A percentile compares a stretch with the other conserved stretches of the same genome.
Conservation (phyloP, 2,329 filamentous ascomycete genomes). For the Aspergillus flavus region DNA sequence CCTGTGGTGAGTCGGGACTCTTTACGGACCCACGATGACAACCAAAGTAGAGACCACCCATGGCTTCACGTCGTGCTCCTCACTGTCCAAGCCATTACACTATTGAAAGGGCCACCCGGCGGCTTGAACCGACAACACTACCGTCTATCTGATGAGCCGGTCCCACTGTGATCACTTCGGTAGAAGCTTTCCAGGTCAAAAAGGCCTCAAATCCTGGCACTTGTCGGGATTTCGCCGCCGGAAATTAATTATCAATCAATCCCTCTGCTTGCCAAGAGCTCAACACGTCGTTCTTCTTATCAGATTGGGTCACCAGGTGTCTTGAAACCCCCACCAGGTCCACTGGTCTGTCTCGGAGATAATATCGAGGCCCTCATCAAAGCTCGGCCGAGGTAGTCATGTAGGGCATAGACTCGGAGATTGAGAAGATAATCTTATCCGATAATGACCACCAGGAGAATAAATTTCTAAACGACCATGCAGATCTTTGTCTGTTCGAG, state of each 20-base stretch:
- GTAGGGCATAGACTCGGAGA: not conserved
- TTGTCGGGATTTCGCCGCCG: not conserved
- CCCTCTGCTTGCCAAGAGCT: not conserved
- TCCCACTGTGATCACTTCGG: not conserved
- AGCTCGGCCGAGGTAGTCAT: not conserved
- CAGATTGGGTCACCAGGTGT: not conserved
- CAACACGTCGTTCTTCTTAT: not conserved
- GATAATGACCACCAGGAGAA: not conserved
- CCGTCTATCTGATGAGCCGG: not conserved
- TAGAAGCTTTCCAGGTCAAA: not conserved
- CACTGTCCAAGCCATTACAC: not conserved
- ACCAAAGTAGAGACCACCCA: not conserved
- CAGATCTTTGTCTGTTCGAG: not conserved
- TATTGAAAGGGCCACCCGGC: not conserved
- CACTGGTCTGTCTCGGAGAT: not conserved
- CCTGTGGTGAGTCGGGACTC: not conserved
- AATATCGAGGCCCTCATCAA: not conserved
- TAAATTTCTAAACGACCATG: not conserved
- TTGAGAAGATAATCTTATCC: slow-evolving; percentile 1
- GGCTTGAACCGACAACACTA: not conserved
- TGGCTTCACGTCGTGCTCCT: too few species aligned
- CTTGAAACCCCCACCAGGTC: not conserved
- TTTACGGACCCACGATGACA: not conserved
- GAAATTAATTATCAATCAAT: not conserved
- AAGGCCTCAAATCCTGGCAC: not conserved